phyloP scores from a whole-genome alignment of 2,329 filamentous ascomycete species.

The Thelonectria olida region DNA sequence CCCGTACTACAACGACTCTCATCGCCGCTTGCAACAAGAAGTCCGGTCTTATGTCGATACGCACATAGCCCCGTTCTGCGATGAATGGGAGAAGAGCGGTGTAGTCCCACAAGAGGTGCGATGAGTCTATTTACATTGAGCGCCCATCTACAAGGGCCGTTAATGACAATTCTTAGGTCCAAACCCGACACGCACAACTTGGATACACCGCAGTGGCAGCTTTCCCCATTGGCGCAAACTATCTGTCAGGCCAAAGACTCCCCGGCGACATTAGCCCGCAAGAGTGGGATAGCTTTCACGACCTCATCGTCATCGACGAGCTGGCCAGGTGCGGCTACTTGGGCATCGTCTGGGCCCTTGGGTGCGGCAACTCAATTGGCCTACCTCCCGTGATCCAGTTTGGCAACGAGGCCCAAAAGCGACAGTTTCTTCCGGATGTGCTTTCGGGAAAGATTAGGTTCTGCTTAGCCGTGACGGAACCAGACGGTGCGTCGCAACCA shows the following conservation, averaged over 20 bases:
- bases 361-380: constrained; percentile 69
- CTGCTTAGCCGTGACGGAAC: constrained; percentile 33
- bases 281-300: constrained; percentile 66
- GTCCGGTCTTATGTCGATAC: constrained; percentile 18
- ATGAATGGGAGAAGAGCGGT: constrained; percentile 9
- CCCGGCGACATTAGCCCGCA: constrained; percentile 51
- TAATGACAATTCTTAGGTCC: constrained; percentile 1
- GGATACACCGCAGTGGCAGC: constrained; percentile 13
- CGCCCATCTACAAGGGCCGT: neutral
- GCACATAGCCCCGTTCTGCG: constrained; percentile 11
- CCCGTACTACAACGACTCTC: constrained; percentile 20
- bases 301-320: constrained; percentile 65
- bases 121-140: neutral
- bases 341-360: constrained; percentile 66
- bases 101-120: constrained; percentile 10
- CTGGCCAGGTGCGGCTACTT: constrained; percentile 59
- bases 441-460: constrained; percentile 23
- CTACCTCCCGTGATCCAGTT: constrained; percentile 71
- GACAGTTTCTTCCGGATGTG: constrained; percentile 32
- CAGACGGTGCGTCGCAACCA: constrained; percentile 16
- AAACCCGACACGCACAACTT: constrained; percentile 11
- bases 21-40: constrained; percentile 20
- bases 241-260: constrained; percentile 4
- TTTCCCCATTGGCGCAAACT: neutral
- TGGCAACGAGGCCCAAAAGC: constrained; percentile 56